Conservation (phyloP, 1,284 basidiomycete species). For the Apiotrichum mycotoxinovorans region DNA sequence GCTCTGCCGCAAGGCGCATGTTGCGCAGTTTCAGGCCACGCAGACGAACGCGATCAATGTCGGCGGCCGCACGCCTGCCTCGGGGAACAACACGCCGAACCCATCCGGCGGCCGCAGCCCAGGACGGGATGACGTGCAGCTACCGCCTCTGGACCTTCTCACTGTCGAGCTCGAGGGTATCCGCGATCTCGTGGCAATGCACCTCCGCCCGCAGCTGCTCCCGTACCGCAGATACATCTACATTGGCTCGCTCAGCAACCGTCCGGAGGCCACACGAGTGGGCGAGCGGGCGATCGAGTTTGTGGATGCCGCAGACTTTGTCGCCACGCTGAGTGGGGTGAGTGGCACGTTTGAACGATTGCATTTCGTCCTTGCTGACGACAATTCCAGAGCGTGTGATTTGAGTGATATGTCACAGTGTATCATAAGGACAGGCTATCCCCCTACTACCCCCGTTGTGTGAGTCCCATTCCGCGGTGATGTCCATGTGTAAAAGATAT, state of each 20-base stretch:
- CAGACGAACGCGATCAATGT: no score
- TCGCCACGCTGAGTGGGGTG: conserved; percentile 26
- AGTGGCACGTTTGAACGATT: no score
- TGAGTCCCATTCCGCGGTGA: conserved; percentile 25
- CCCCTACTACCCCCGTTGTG: background rate
- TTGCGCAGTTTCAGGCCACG: background rate
- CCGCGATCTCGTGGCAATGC: conserved; percentile 31
- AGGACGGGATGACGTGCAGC: background rate
- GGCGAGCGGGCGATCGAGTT: conserved; percentile 21
- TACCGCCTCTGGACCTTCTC: conserved; percentile 3
- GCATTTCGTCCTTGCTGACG: background rate
- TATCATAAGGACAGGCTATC: background rate
- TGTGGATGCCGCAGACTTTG: conserved; percentile 30
- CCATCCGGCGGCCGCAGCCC: background rate
- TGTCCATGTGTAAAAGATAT: conserved; percentile 28
- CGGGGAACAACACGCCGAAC: background rate
- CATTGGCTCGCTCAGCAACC: conserved; percentile 24
- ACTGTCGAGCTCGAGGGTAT: conserved; percentile 25
- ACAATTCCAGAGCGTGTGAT: no score
- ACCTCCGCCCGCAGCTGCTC: conserved; percentile 26
- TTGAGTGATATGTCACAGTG: no score
- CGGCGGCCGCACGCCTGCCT: background rate
- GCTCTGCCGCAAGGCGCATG: conserved; percentile 14
- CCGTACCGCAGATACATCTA: conserved; percentile 36
- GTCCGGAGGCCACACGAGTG: conserved; percentile 5